phyloP scores from a whole-genome alignment of 1,284 basidiomycete species.

The Gomphus bonarii region DNA sequence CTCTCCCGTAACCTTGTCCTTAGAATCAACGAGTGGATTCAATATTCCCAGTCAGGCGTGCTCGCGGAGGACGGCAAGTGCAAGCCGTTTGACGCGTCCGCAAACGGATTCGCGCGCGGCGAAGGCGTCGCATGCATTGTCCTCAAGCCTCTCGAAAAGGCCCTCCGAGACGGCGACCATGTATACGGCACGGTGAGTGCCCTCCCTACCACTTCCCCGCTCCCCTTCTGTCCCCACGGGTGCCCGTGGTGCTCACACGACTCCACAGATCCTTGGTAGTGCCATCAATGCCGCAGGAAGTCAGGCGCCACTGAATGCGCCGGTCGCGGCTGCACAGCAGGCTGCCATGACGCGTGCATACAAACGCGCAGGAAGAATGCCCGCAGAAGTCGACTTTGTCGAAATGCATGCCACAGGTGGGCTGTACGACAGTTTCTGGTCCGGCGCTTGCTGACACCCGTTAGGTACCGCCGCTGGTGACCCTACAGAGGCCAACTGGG shows the following conservation, averaged over 20 bases:
- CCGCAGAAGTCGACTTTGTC: constrained; percentile 34
- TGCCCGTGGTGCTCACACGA: not conserved
- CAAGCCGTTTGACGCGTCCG: constrained; percentile 38
- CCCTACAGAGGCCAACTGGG: constrained; percentile 39
- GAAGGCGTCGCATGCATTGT: constrained; percentile 25
- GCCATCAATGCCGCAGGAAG: constrained; percentile 29
- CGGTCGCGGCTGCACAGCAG: constrained; percentile 27
- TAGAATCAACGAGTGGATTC: constrained; percentile 24
- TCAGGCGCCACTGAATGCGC: constrained; percentile 26
- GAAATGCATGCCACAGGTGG: constrained; percentile 40
- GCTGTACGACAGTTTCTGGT: not conserved
- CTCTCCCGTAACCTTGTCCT: not conserved
- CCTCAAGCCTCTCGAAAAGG: constrained; percentile 23
- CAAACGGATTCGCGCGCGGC: constrained; percentile 33
- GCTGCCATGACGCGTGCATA: constrained; percentile 26
- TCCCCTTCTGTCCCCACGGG: not conserved
- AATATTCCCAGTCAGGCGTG: constrained; percentile 27
- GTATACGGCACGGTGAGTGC: constrained; percentile 24
- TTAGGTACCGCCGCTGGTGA: constrained; percentile 37
- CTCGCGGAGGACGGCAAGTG: constrained; percentile 35
- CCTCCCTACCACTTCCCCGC: no score
- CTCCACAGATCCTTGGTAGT: constrained; percentile 29
- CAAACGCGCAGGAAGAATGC: constrained; percentile 19
- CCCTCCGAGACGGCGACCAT: constrained; percentile 23
- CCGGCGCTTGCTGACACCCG: not conserved